Evolutionary conservation across 352 stramenopile species (phyloP).

Genomic region (Phytophthora citricola): DNA sequence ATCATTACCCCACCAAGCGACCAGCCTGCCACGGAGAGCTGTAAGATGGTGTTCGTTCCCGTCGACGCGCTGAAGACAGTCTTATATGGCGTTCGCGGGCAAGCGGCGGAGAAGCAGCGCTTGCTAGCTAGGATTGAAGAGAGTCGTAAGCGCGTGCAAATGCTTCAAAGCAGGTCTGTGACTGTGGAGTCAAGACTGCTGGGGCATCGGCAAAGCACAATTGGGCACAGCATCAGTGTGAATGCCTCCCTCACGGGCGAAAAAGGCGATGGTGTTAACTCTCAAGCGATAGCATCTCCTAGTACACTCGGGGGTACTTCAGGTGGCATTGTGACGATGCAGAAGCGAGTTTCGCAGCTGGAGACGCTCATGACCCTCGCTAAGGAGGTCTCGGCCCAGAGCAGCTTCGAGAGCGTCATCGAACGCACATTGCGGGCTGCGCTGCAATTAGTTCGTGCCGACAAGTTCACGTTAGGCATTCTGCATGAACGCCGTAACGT

Average conservation of each 20-base stretch:
- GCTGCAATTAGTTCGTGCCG: conserved; percentile 60
- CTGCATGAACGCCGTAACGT: conserved; percentile 67
- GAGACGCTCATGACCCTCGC: conserved; percentile 64
- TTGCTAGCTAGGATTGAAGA: conserved; percentile 47
- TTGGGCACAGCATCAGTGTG: conserved; percentile 7
- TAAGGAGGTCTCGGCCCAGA: conserved; percentile 67
- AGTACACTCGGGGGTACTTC: conserved; percentile 10
- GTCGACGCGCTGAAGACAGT: conserved; percentile 49
- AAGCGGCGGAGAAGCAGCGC: conserved; percentile 46
- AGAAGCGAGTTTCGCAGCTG: conserved; percentile 60
- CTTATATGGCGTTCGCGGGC: conserved; percentile 40
- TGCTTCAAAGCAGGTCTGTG: conserved; percentile 46
- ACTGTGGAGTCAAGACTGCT: conserved; percentile 56
- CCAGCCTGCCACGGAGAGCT: conserved; percentile 10
- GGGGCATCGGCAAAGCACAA: conserved; percentile 52
- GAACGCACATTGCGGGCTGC: conserved; percentile 55
- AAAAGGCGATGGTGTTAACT: background rate
- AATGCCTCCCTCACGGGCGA: conserved; percentile 5
- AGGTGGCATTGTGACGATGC: conserved; percentile 39
- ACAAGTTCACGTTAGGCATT: conserved; percentile 73
- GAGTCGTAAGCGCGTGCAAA: conserved; percentile 40
- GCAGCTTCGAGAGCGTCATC: conserved; percentile 65
- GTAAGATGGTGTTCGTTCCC: conserved; percentile 49
- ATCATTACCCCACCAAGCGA: background rate
- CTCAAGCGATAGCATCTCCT: background rate